Evolutionary conservation across 495 filamentous ascomycete species (phyloP).

Genomic region (Talaromyces trachyspermus): DNA sequence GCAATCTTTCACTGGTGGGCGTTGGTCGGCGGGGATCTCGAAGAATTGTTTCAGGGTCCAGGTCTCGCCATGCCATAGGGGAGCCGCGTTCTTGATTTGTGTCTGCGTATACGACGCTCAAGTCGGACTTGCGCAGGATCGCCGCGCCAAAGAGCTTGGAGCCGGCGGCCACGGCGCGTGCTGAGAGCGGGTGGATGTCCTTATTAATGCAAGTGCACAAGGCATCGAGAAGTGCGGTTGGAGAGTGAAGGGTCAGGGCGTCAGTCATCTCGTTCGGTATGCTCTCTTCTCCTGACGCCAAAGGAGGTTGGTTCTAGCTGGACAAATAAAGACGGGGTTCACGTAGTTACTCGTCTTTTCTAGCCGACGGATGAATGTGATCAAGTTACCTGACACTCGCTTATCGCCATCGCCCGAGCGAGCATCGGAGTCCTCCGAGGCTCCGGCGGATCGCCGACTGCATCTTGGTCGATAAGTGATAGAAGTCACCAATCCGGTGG

Average conservation of each 20-base stretch:
- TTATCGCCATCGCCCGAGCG: too few species aligned
- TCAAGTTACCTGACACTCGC: too few species aligned
- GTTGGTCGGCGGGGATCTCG: constrained; percentile 4
- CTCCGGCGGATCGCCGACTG: too few species aligned
- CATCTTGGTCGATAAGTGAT: too few species aligned
- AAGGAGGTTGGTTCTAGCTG: too few species aligned
- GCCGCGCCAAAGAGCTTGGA: constrained; percentile 9
- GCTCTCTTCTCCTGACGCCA: too few species aligned
- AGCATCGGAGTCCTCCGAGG: too few species aligned
- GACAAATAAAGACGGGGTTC: too few species aligned
- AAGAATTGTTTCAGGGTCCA: constrained; percentile 9
- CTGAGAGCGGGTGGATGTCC: constrained; percentile 7
- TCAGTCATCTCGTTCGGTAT: constrained; percentile 7
- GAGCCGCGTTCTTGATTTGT: constrained; percentile 9
- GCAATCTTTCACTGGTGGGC: constrained; percentile 4
- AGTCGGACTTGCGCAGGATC: constrained; percentile 4
- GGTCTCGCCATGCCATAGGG: constrained; percentile 8
- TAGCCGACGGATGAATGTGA: too few species aligned
- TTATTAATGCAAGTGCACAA: constrained; percentile 5
- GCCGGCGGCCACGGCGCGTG: constrained; percentile 1
- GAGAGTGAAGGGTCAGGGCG: background rate
- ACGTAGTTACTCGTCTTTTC: too few species aligned
- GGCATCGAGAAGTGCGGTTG: constrained; percentile 4
- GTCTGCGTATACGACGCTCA: constrained; percentile 6
- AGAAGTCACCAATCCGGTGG: too few species aligned